phyloP scores from a whole-genome alignment of 2,329 filamentous ascomycete species.

The Zelopaecilomyces penicillatus region DNA sequence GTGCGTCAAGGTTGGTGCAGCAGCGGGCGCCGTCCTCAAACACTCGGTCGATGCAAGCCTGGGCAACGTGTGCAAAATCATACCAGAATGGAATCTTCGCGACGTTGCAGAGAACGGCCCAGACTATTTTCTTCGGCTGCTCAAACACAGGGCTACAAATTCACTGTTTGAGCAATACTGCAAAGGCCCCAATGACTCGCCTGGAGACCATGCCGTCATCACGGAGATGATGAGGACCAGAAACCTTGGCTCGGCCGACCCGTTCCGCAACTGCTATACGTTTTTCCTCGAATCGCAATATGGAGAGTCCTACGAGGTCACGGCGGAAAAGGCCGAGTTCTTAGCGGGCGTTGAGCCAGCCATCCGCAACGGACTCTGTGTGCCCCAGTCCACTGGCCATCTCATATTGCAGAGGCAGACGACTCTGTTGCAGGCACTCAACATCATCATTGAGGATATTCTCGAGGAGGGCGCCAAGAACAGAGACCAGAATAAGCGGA shows the following conservation, averaged over 20 bases:
- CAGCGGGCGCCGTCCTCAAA: conserved; percentile 25
- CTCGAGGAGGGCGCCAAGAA: conserved; percentile 28
- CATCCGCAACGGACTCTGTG: conserved; percentile 14
- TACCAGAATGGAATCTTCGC: conserved; percentile 36
- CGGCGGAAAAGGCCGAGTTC: background rate
- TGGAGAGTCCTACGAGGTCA: conserved; percentile 24
- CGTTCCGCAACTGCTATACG: conserved; percentile 24
- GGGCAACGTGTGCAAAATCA: conserved; percentile 29
- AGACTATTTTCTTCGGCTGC: conserved; percentile 28
- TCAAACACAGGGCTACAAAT: conserved; percentile 29
- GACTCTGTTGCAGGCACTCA: conserved; percentile 28
- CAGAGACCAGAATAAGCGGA: conserved; percentile 12
- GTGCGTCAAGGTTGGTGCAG: conserved; percentile 26
- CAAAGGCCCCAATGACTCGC: conserved; percentile 18
- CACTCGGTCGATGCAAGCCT: conserved; percentile 25
- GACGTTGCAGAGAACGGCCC: conserved; percentile 29
- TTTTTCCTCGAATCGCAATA: conserved; percentile 28
- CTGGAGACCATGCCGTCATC: conserved; percentile 30
- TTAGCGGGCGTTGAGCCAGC: conserved; percentile 12
- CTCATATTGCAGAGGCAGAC: conserved; percentile 33
- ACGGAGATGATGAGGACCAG: conserved; percentile 23
- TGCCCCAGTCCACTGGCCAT: conserved; percentile 22
- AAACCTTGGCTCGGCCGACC: conserved; percentile 21
- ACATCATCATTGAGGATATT: conserved; percentile 34
- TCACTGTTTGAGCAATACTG: conserved; percentile 26